Evolutionary conservation across 768 basidiomycete genomes (phyloP), one percentile per base, ranked within the genome.

Genomic region (Xerocomellus chrysenteron): DNA sequence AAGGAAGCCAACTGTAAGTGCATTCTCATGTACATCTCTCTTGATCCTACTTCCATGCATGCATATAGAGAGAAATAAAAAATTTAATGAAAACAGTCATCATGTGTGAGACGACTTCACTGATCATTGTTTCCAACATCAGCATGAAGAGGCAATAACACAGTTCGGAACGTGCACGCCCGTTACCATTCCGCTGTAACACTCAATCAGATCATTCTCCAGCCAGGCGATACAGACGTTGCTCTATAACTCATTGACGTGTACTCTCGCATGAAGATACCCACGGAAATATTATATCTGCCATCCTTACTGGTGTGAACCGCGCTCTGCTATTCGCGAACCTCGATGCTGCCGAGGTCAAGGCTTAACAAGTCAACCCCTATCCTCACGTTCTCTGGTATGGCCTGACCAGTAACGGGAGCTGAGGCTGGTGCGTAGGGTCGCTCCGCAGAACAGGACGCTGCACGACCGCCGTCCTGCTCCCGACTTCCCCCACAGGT

Each of bases 101-200:
- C 56, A 88, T 95, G 30, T 87, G 92, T 44, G 97, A 98, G 73
- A 84, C 94, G 43, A 83, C 85, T 2, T 76, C 89, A 0, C 77
- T 97, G 26, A 82, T 96, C 12, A 66, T 79, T 2, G 62, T 78
- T 12, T 70, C 78, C 0, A 43, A 59, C 60, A 43, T 56, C 52
- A 11, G 52, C 45, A 42, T 47, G 57, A 30, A 60, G 56, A 63
- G n/a, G 43, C n/a, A 77, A 75, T 47, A 66, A 72, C 11, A 78
- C 53, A 1, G 28, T 76, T 21, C 21, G 21, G 44, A 86, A 85
- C 62, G 75, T 80, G 14, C 94, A 98, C 70, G 88, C 87, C 1
- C 81, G 87, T 48, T 99, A 98, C 74, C 98, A 98, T 70, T 85
- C 92, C 16, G 80, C 89, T 7, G 93, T 97, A 66, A 97, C 97